Conservation (phyloP, 106 monocot genomes). For the Dendrobium catenatum region DNA sequence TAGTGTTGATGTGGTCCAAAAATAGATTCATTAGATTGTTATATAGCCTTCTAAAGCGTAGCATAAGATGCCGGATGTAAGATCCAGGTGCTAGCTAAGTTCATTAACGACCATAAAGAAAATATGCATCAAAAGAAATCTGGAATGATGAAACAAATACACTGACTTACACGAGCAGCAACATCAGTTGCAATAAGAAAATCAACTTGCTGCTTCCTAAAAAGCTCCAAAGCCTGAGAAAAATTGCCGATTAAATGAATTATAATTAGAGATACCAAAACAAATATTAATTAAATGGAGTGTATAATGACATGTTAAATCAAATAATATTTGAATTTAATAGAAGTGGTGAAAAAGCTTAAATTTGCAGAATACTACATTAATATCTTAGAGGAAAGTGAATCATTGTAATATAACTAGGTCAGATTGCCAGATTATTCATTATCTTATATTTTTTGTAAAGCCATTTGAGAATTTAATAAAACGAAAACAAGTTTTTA, state of each 20-base stretch:
- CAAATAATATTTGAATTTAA: not conserved
- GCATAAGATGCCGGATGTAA: not conserved
- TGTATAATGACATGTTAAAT: not conserved
- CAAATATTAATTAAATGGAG: not conserved
- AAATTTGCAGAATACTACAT: not conserved
- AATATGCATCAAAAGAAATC: not conserved
- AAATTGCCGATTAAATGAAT: slow-evolving; percentile 15
- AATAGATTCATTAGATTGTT: not conserved
- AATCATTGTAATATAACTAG: not conserved
- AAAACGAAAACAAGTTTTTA: not conserved
- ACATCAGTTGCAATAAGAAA: slow-evolving; percentile 99
- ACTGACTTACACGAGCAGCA: slow-evolving; percentile 92
- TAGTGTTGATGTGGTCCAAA: not conserved
- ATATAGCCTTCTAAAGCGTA: not conserved
- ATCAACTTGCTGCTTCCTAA: slow-evolving; percentile 86
- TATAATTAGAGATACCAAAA: not conserved
- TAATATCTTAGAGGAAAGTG: not conserved
- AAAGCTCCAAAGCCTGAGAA: slow-evolving; percentile 90
- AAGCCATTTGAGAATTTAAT: not conserved
- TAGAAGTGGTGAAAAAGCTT: not conserved
- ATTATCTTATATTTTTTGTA: no score
- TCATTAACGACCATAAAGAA: not conserved
- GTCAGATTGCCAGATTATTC: no score
- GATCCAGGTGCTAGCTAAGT: not conserved
- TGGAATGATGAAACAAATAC: slow-evolving; percentile 1